Evolutionary conservation across 805 yeast genomes (phyloP).

Genomic region (Cyberlindnera euphorbiiphila): DNA sequence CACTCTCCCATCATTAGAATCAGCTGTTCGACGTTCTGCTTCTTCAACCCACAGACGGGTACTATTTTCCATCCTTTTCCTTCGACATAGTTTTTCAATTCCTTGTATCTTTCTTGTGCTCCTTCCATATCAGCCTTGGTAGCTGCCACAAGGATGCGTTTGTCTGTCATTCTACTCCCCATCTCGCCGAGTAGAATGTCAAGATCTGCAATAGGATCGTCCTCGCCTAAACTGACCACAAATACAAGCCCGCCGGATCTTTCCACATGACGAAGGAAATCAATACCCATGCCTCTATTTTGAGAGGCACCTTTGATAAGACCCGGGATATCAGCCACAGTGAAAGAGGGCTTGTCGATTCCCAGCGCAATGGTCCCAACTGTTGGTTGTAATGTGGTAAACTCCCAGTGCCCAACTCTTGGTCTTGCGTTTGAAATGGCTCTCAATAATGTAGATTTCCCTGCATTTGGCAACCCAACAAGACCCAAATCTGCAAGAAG

Average conservation of each 20-base stretch:
- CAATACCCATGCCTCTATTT: slow-evolving; percentile 90
- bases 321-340: slow-evolving; percentile 98
- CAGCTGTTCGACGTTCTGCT: slow-evolving; percentile 69
- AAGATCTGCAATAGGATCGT: slow-evolving; percentile 65
- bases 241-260: slow-evolving; percentile 87
- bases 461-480: slow-evolving; percentile 96
- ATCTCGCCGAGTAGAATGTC: slow-evolving; percentile 62
- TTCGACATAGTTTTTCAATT: slow-evolving; percentile 43
- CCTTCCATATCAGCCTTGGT: slow-evolving; percentile 86
- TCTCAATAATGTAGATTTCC: slow-evolving; percentile 83
- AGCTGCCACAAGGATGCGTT: slow-evolving; percentile 72
- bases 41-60: slow-evolving; percentile 79
- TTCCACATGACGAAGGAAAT: slow-evolving; percentile 88
- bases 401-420: slow-evolving; percentile 93
- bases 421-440: slow-evolving; percentile 90
- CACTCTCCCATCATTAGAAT: slow-evolving; percentile 66
- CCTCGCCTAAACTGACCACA: slow-evolving; percentile 71
- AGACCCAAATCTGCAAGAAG: slow-evolving; percentile 89
- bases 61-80: slow-evolving; percentile 58
- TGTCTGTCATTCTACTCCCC: slow-evolving; percentile 60
- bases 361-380: slow-evolving; percentile 79
- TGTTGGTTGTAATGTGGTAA: slow-evolving; percentile 89
- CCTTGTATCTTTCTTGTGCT: slow-evolving; percentile 43
- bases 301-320: slow-evolving; percentile 82
- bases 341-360: slow-evolving; percentile 61